Conservation (phyloP, 768 basidiomycete species). For the Tephrocybe sp. region DNA sequence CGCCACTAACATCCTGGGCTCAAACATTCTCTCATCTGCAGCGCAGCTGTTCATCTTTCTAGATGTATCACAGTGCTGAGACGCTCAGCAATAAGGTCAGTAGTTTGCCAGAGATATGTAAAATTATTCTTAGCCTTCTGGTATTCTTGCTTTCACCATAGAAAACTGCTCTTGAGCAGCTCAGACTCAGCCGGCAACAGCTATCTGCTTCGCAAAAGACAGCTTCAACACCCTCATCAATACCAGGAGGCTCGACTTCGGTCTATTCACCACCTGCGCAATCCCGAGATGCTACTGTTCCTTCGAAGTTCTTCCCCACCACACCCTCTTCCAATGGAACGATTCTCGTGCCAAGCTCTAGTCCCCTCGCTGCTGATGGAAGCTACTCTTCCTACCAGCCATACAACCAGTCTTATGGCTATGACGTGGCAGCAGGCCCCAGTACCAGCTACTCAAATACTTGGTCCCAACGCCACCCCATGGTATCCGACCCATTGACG, state of each 20-base stretch:
- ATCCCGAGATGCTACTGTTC: conserved; percentile 73
- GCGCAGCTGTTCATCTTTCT: conserved; percentile 19
- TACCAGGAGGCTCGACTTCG: conserved; percentile 20
- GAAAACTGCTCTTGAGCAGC: conserved; percentile 46
- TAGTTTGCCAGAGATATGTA: conserved; percentile 16
- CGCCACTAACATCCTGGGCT: no score
- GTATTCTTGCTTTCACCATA: conserved; percentile 22
- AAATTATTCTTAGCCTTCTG: conserved; percentile 17
- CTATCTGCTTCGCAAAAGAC: conserved; percentile 27
- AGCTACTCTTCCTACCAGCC: conserved; percentile 38
- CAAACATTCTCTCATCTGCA: conserved; percentile 10
- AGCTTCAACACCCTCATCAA: conserved; percentile 27
- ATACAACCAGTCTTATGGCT: conserved; percentile 31
- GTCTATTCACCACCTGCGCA: conserved; percentile 50
- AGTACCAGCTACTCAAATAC: conserved; percentile 34
- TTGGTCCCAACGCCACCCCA: conserved; percentile 35
- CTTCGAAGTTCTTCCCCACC: conserved; percentile 60
- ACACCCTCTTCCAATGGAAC: conserved; percentile 49
- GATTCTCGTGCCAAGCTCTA: conserved; percentile 78
- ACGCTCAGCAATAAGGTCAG: conserved; percentile 50
- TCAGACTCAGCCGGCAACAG: conserved; percentile 42
- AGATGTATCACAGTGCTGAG: conserved; percentile 51
- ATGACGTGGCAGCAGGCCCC: conserved; percentile 45
- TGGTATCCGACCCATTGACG: conserved; percentile 52
- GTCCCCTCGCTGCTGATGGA: conserved; percentile 50